phyloP scores from a whole-genome alignment of 139 green algal species.

The Spirogloea muscicola region DNA sequence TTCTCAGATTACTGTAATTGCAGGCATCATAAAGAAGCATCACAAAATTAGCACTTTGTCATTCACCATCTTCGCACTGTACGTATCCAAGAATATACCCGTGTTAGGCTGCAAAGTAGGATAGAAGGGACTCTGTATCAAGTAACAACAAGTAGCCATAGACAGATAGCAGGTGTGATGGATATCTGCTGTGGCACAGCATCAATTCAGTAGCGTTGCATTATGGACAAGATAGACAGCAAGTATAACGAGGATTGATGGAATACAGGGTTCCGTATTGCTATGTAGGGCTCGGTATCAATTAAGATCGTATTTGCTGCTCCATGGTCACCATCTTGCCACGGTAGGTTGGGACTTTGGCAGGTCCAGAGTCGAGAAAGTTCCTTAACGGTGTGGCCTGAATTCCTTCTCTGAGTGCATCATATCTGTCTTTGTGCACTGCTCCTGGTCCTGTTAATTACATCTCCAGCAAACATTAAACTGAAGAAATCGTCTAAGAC shows the following conservation, averaged over 20 bases:
- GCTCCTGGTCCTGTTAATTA: conserved; percentile 29
- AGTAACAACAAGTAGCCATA: too few species aligned
- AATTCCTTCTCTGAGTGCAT: conserved; percentile 37
- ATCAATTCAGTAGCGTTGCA: background rate
- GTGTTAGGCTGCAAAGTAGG: background rate
- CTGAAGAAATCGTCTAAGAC: too few species aligned
- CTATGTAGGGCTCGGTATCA: conserved; percentile 47
- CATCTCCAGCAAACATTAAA: too few species aligned
- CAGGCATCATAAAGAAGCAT: background rate
- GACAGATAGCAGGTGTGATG: too few species aligned
- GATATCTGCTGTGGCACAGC: background rate
- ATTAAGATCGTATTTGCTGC: conserved; percentile 47
- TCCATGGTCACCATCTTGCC: conserved; percentile 15
- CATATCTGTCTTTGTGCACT: conserved; percentile 35
- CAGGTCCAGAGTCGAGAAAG: conserved; percentile 33
- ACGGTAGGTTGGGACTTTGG: background rate
- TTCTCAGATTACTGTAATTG: background rate
- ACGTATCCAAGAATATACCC: background rate
- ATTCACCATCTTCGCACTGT: background rate
- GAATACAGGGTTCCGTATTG: conserved; percentile 31
- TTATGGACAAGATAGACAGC: background rate
- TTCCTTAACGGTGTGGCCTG: conserved; percentile 52
- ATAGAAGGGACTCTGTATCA: too few species aligned
- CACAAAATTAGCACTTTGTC: background rate
- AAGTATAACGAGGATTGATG: background rate